Percentiles rank a stretch among this genome's conserved stretches.
These are phyloP conservation scores for Geopyxis carbonaria DNA, from an alignment of 495 filamentous ascomycete genomes.

Conservation along the genomic window DNA sequence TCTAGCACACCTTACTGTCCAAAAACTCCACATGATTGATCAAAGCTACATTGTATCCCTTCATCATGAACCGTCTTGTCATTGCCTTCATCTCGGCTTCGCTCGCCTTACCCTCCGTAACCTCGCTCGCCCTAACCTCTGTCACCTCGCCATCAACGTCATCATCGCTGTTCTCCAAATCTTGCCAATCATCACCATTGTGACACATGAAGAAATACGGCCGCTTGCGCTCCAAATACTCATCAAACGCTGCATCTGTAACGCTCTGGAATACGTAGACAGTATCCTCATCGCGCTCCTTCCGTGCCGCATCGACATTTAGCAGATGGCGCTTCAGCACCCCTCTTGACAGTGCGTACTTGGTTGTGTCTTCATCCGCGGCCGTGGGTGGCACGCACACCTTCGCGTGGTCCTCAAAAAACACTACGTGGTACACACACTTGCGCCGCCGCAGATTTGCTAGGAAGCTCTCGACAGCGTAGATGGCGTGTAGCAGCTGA, in stretches of 20 bases:
- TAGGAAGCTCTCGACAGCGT: constrained; percentile 48
- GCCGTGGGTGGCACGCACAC: constrained; percentile 30
- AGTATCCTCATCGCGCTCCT: constrained; percentile 9
- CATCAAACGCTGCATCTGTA: constrained; percentile 31
- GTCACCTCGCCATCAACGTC: constrained; percentile 13
- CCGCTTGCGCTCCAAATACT: constrained; percentile 35
- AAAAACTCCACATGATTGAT: constrained; percentile 41
- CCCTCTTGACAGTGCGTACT: constrained; percentile 43
- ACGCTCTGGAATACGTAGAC: constrained; percentile 34
- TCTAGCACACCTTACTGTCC: constrained; percentile 45
- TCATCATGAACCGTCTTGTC: constrained; percentile 5
- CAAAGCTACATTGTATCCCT: constrained; percentile 40
- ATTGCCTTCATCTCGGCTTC: constrained; percentile 3
- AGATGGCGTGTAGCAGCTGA: constrained; percentile 53
- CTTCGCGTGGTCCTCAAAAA: constrained; percentile 25
- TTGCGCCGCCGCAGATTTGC: constrained; percentile 39
- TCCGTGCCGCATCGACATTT: constrained; percentile 16
- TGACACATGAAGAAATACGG: constrained; percentile 56
- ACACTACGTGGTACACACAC: constrained; percentile 37
- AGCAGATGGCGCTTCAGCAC: constrained; percentile 46
- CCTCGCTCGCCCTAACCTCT: background rate
- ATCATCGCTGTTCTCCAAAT: background rate
- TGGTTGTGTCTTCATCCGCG: too few relatives aligned
- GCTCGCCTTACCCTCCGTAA: background rate
- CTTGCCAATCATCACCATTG: constrained; percentile 32